A percentile compares a stretch with the other conserved stretches of the same genome.
phyloP scores from a whole-genome alignment of 768 basidiomycete genomes.

The Ramaria rubella region DNA sequence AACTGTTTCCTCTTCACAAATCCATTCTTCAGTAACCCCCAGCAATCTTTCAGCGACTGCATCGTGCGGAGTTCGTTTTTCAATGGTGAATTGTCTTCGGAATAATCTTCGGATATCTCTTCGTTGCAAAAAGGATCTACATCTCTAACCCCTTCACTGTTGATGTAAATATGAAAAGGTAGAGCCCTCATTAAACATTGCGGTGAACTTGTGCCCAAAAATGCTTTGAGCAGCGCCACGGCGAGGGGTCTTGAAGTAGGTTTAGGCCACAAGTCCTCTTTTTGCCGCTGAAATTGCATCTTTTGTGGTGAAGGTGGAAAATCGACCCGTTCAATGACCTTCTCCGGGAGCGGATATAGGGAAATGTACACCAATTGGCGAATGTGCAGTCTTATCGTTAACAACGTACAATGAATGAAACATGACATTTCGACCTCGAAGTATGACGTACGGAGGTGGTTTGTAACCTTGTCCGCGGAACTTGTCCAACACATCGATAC shows the following conservation, averaged over 20 bases:
- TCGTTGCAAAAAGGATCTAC: constrained; percentile 6
- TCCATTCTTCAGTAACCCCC: constrained; percentile 5
- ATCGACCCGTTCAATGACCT: neutral
- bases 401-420: neutral
- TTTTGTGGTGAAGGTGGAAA: constrained; percentile 2
- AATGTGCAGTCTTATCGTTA: constrained; percentile 45
- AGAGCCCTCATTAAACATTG: constrained; percentile 7
- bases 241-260: neutral
- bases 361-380: constrained; percentile 65
- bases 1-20: constrained; percentile 9
- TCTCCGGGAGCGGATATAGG: constrained; percentile 45
- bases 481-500: constrained; percentile 55
- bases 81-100: constrained; percentile 5
- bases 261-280: constrained; percentile 8
- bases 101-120: neutral
- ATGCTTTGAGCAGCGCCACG: constrained; percentile 3
- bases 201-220: constrained; percentile 4
- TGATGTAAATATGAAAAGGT: neutral
- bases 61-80: neutral
- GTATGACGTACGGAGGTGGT: constrained; percentile 51
- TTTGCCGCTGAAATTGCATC: constrained; percentile 1
- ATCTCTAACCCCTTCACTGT: neutral
- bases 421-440: neutral
- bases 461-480: constrained; percentile 50
- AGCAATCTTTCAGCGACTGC: constrained; percentile 9